Conservation (phyloP, 176 grass and related monocot species). For the Phragmites australis region DNA sequence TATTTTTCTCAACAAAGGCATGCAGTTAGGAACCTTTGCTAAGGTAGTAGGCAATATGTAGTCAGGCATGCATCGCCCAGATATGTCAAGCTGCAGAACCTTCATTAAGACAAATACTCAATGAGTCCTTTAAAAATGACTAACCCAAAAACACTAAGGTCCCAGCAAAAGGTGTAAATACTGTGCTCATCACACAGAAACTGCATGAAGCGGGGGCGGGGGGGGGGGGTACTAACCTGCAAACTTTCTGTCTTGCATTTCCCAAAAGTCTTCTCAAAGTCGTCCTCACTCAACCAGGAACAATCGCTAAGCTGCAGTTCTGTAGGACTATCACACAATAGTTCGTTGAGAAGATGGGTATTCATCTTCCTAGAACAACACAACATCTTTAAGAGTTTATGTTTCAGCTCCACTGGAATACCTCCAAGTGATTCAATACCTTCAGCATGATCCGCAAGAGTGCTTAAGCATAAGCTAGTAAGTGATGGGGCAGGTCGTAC, state of each 20-base stretch:
- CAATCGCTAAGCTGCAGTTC: constrained; percentile 68
- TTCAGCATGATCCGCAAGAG: constrained; percentile 63
- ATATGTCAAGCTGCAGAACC: constrained; percentile 84
- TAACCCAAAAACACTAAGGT: constrained; percentile 9
- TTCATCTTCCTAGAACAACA: constrained; percentile 86
- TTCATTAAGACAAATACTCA: constrained; percentile 34
- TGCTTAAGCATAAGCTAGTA: constrained; percentile 54
- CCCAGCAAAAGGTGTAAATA: not conserved
- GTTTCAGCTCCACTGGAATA: constrained; percentile 67
- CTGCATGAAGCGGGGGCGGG: not conserved
- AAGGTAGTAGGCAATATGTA: constrained; percentile 71
- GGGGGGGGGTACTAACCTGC: too few relatives aligned
- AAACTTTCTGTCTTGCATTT: constrained; percentile 53
- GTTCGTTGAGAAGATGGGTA: constrained; percentile 56
- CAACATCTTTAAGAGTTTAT: constrained; percentile 55
- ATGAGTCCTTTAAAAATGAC: constrained; percentile 1
- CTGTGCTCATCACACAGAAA: constrained; percentile 3
- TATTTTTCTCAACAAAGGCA: constrained; percentile 69
- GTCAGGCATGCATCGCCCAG: constrained; percentile 89
- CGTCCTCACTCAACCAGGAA: constrained; percentile 79
- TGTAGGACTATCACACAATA: constrained; percentile 51
- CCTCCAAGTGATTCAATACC: constrained; percentile 84
- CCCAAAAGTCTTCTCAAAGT: constrained; percentile 64
- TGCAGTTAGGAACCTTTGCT: constrained; percentile 59
- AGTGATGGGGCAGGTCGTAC: constrained; percentile 46